Conservation (phyloP, 805 yeast species). For the Pichia pseudocactophila region DNA sequence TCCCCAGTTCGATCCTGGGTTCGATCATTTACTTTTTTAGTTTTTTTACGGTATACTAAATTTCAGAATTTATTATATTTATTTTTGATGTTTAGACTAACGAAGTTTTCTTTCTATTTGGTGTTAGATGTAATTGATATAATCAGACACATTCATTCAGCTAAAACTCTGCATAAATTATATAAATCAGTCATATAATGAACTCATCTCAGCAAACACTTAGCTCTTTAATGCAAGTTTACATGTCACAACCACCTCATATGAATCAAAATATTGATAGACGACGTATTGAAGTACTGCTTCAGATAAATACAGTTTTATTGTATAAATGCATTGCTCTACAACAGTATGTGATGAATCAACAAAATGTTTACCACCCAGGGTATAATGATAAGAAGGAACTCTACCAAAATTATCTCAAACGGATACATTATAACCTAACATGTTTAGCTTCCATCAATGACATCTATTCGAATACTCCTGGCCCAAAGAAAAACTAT, state of each 20-base stretch:
- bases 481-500: slow-evolving; percentile 21
- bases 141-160: too few species aligned
- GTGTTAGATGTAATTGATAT: too few species aligned
- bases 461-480: slow-evolving; percentile 26
- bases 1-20: slow-evolving; percentile 99
- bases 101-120: neutral
- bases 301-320: slow-evolving; percentile 29
- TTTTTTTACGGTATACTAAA: slow-evolving; percentile 2
- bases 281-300: slow-evolving; percentile 26
- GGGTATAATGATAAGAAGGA: slow-evolving; percentile 24
- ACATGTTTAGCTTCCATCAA: slow-evolving; percentile 31
- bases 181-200: too few species aligned
- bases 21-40: slow-evolving; percentile 53
- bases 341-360: slow-evolving; percentile 22
- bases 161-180: too few species aligned
- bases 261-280: slow-evolving; percentile 26
- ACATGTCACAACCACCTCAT: slow-evolving; percentile 22
- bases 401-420: slow-evolving; percentile 27
- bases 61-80: too few species aligned
- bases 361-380: slow-evolving; percentile 15
- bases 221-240: slow-evolving; percentile 20
- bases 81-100: too few species aligned
- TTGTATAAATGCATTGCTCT: slow-evolving; percentile 25
- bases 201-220: slow-evolving; percentile 11
- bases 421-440: slow-evolving; percentile 29